Evolutionary conservation across 495 filamentous ascomycete genomes (phyloP).

Genomic region (Penicillium daleae): DNA sequence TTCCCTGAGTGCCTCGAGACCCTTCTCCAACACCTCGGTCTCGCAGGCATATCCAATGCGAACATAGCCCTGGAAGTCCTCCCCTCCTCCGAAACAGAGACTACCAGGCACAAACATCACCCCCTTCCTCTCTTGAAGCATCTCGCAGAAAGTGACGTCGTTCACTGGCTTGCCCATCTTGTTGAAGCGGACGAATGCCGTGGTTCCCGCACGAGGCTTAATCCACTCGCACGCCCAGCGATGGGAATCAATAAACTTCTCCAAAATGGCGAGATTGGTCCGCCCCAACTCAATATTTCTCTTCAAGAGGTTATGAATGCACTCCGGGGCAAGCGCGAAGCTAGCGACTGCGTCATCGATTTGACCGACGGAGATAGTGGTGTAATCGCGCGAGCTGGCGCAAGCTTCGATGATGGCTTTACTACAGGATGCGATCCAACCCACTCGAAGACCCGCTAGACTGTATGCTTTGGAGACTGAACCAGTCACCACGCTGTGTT

Average conservation of each 20-base stretch:
- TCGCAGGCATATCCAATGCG: conserved; percentile 79
- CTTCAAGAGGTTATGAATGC: conserved; percentile 66
- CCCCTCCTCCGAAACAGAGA: conserved; percentile 70
- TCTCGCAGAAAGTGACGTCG: conserved; percentile 71
- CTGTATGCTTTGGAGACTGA: conserved; percentile 89
- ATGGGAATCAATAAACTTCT: conserved; percentile 68
- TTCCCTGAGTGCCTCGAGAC: conserved; percentile 58
- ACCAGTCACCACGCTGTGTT: conserved; percentile 71
- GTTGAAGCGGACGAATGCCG: conserved; percentile 74
- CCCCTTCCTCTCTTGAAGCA: conserved; percentile 68
- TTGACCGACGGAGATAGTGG: conserved; percentile 81
- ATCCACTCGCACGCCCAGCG: conserved; percentile 69
- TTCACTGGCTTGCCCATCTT: conserved; percentile 68
- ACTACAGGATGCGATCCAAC: conserved; percentile 79
- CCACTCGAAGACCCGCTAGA: conserved; percentile 78
- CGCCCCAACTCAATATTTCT: conserved; percentile 74
- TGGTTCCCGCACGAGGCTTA: conserved; percentile 82
- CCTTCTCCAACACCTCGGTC: conserved; percentile 70
- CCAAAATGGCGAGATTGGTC: conserved; percentile 69
- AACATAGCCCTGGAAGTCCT: conserved; percentile 78
- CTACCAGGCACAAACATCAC: conserved; percentile 82
- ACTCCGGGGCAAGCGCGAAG: conserved; percentile 66
- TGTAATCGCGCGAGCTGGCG: conserved; percentile 75
- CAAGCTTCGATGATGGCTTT: conserved; percentile 64
- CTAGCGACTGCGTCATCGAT: conserved; percentile 80